Evolutionary conservation across 495 filamentous ascomycete genomes (phyloP).

Genomic region (Penicillium riverlandense): DNA sequence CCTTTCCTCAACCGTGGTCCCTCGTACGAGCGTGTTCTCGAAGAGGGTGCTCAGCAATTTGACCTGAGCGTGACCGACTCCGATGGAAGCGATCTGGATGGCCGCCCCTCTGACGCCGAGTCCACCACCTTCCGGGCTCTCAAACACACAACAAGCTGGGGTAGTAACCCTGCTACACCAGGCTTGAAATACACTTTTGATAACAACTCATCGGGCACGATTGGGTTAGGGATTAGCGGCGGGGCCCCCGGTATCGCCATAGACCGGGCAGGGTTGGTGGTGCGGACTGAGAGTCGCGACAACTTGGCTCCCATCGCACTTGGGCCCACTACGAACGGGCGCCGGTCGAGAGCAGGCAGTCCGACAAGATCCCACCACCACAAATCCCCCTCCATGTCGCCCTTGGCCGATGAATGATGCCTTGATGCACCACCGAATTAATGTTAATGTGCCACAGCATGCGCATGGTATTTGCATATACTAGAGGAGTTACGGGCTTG

Average conservation of each 20-base stretch:
- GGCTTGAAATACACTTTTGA: conserved; percentile 53
- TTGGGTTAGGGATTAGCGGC: conserved; percentile 42
- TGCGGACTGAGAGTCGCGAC: conserved; percentile 77
- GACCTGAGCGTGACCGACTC: conserved; percentile 62
- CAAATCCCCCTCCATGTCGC: conserved; percentile 36
- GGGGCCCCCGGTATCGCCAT: conserved; percentile 45
- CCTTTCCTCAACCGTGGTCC: conserved; percentile 51
- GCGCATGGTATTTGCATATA: conserved; percentile 6
- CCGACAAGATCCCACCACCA: conserved; percentile 35
- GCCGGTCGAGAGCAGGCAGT: conserved; percentile 38
- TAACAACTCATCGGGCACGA: conserved; percentile 43
- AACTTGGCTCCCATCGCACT: conserved; percentile 44
- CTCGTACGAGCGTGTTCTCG: conserved; percentile 78
- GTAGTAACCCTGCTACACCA: conserved; percentile 25
- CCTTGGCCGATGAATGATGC: conserved; percentile 34
- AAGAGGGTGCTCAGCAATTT: conserved; percentile 65
- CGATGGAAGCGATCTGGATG: conserved; percentile 45
- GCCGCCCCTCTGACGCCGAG: conserved; percentile 27
- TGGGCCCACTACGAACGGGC: conserved; percentile 37
- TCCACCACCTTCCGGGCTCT: conserved; percentile 20
- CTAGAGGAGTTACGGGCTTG: conserved; percentile 9
- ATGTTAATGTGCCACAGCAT: conserved; percentile 8
- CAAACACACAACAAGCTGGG: conserved; percentile 34
- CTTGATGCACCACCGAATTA: conserved; percentile 11
- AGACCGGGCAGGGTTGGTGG: conserved; percentile 66